Evolutionary conservation across 768 basidiomycete genomes (phyloP), one percentile per base, ranked within the genome.

Genomic region (Leccinum rimulosum): DNA sequence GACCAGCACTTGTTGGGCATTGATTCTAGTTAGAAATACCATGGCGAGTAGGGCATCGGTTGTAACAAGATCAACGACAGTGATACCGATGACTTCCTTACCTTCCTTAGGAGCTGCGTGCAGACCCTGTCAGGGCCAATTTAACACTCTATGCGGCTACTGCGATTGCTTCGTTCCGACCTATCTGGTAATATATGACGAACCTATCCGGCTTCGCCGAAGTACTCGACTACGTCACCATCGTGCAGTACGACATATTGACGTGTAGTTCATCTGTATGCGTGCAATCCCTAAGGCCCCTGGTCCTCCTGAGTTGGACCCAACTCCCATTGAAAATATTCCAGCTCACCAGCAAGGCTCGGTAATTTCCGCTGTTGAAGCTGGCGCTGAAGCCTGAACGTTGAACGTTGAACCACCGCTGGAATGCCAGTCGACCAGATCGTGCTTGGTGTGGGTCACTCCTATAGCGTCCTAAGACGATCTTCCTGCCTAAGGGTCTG

Each of bases 11-110:
- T 11, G 69, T 3, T 17, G 1, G 6, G 22, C 14, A 30, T 14
- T 11, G 76, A 59, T 54, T 11, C 45, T 54, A 93, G 91, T 67
- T 95, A 92, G 93, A 93, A 95, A 73, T 95, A 89, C 68, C 94
- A 93, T 2, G 82, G 79, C 56, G 64, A 73, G 4, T 73, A 78
- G 54, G 92, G 92, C 36, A 78, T 88, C 1, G 83, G 83, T 1
- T 90, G 89, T 64, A 96, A 95, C 70, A 70, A 70, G 0, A 79
- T 87, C 59, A 73, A 70, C 19, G 9, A 52, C 2, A 60, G 78
- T 55, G 95, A 97, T 69, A 82, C 86, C 0, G 75, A 80, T 31
- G 95, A 97, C 71, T 91, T 89, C 73, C 81, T 95, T 35, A 61
- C 74, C 4, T 92, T 95, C 77, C 78, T 96, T 12, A 86, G 64